Base-by-base conservation (phyloP, 2,329 filamentous ascomycete species). In the Dothiorella sarmentorum region DNA sequence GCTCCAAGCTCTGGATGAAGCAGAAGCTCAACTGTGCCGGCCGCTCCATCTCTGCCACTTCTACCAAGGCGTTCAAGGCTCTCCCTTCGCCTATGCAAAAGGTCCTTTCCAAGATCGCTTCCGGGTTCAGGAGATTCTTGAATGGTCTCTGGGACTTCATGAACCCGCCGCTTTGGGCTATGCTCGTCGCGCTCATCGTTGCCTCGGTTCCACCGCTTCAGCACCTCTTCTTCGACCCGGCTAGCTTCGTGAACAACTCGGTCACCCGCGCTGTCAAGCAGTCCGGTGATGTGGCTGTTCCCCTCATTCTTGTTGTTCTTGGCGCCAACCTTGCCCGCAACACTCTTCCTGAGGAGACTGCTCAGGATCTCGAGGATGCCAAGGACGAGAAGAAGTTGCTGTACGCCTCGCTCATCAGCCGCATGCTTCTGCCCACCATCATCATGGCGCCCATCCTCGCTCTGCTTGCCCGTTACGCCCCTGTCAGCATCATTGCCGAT, bases 141-240 rank as follows among this genome's bases (percentile, higher is more conserved):
- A 75, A 75, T 49, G 91, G 91, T 55, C 71, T 92, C 11, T 94
- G 89, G 89, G 88, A 89, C 47, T 96, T 97, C 73, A 97, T 99
- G 93, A 97, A 97, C 74, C 93, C 94, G 40, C 94, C 94, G 0
- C 85, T 99, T 24, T 97, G 92, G 91, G 92, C 94, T 27, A 97
- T 99, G 94, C 78, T 97, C 31, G 79, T 86, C 37, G 90, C 94
- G n/a, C 87, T 97, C 44, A 76, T 96, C 52, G 89, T 99, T 5
- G 94, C 94, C 2, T 96, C 91, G 0, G 84, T 97, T 5, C 94
- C 94, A 0, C 69, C 78, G 1, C 82, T 99, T 7, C 93, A 99
- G 72, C 79, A 81, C 38, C 76, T 94, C 17, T 97, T 99, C 78
- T 99, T 97, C 75, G 81, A 86, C 55, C 85, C 91, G 35, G 93